Evolutionary conservation across 345 rosid genomes (phyloP), one percentile per base, ranked within the genome.

Genomic region (Geranium brycei): DNA sequence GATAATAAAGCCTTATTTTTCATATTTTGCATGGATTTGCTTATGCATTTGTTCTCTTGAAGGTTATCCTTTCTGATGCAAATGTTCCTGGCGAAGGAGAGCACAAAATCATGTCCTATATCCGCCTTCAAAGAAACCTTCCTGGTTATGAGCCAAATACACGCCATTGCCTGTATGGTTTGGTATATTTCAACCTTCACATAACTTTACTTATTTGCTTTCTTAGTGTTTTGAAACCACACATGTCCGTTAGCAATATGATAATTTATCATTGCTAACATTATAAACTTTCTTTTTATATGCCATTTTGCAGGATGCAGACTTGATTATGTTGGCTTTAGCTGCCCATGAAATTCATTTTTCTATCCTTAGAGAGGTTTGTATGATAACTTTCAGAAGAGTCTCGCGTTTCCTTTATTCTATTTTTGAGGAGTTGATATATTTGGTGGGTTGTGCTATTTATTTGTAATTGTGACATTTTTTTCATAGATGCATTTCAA

Each of bases 61-160:
- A 95, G 99, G 97, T 95, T 68, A 84, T 95, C 51, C 92, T 91
- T 57, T 95, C 97, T 17, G 97, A 95, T 87, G 96, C 97, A 62
- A 93, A 91, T 83, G 96, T 88, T 79, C 99, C 99, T 57, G 97
- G 99, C 60, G 97, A 93, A 79, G 99, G 99, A 70, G 99, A 93
- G 71, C 99, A 91, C 78, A 91, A 95, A 77, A 75, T 91, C 69
- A 88, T 95, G 86, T 91, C 95, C 2, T 95, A 83, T 66, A 76
- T 95, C 31, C 92, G 96, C 71, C 89, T 85, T 57, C 97, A 91
- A 78, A 87, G 91, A 73, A 88, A 87, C 70, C 91, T 85, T 79
- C 85, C 92, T 70, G 95, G 91, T 77, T 82, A 77, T 75, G 77
- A 93, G 80, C 91, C 97, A 72, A 91, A 93, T 68, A 88, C 96